phyloP scores from a whole-genome alignment of 345 rosid genomes.

The Murraya paniculata region DNA sequence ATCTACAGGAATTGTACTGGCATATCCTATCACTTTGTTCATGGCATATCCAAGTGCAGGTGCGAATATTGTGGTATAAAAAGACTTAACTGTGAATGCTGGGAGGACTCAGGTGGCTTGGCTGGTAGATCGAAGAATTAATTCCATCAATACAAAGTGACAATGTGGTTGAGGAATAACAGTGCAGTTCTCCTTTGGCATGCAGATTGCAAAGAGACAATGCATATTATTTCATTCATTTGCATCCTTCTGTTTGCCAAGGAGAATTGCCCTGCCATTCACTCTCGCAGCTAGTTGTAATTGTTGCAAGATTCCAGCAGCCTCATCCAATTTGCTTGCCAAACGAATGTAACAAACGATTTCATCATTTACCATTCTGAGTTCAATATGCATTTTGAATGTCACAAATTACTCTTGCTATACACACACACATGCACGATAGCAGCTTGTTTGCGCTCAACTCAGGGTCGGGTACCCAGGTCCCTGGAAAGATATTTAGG shows the following conservation, averaged over 20 bases:
- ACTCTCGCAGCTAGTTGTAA: slow-evolving; percentile 4
- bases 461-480: too few species aligned
- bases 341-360: background rate
- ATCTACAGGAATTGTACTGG: slow-evolving; percentile 5
- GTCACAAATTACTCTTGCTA: too few species aligned
- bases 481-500: too few species aligned
- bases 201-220: background rate
- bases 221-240: background rate
- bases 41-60: slow-evolving; percentile 11
- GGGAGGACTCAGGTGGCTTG: background rate
- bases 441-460: too few species aligned
- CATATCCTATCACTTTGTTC: slow-evolving; percentile 14
- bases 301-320: background rate
- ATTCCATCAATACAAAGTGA: too few species aligned
- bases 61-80: slow-evolving; percentile 16
- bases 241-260: slow-evolving; percentile 41
- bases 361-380: too few species aligned
- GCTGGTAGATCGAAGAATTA: background rate
- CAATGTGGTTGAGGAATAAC: slow-evolving; percentile 16
- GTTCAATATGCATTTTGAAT: too few species aligned
- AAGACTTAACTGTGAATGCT: background rate
- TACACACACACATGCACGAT: too few species aligned
- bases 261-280: slow-evolving; percentile 66
- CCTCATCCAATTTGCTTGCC: background rate
- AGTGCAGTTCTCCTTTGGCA: slow-evolving; percentile 20